A percentile compares a stretch with the other conserved stretches of the same genome.
Evolutionary conservation across 306 rosid genomes (phyloP).

Genomic region (Sophora flavescens): DNA sequence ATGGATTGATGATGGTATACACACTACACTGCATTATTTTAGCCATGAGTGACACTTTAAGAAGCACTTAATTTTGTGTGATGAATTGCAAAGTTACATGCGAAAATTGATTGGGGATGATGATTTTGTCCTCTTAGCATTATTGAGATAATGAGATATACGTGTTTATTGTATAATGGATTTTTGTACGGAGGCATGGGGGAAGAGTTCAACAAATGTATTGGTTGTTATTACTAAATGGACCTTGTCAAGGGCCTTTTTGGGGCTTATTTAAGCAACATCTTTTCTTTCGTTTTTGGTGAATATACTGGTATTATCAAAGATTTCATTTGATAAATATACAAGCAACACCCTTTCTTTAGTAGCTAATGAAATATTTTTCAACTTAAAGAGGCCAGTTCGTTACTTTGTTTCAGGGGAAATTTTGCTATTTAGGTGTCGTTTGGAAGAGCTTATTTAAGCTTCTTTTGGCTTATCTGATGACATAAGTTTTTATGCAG

Average conservation of each 20-base stretch:
- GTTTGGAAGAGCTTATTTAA: too few relatives aligned
- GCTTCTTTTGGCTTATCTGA: too few relatives aligned
- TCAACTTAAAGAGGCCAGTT: not conserved
- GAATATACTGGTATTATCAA: not conserved
- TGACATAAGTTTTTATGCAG: too few relatives aligned
- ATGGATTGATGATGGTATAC: constrained; percentile 47
- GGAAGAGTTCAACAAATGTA: constrained; percentile 34
- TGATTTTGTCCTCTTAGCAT: constrained; percentile 26
- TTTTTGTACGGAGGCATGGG: constrained; percentile 34
- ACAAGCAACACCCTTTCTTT: not conserved
- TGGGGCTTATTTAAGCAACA: not conserved
- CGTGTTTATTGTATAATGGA: constrained; percentile 38
- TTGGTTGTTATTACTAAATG: constrained; percentile 12
- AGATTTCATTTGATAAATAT: not conserved
- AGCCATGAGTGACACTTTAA: constrained; percentile 29
- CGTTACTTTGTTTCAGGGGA: not conserved
- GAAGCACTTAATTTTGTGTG: constrained; percentile 38
- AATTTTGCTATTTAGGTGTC: not conserved
- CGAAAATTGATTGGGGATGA: constrained; percentile 40
- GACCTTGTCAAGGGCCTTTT: constrained; percentile 15
- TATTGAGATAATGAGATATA: constrained; percentile 32
- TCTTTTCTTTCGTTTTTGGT: not conserved
- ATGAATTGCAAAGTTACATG: constrained; percentile 37
- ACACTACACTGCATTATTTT: constrained; percentile 44
- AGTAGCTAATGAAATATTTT: not conserved